Conservation (phyloP, 1,139 yeast genomes). For the Sugiyamaella xylanicola region DNA sequence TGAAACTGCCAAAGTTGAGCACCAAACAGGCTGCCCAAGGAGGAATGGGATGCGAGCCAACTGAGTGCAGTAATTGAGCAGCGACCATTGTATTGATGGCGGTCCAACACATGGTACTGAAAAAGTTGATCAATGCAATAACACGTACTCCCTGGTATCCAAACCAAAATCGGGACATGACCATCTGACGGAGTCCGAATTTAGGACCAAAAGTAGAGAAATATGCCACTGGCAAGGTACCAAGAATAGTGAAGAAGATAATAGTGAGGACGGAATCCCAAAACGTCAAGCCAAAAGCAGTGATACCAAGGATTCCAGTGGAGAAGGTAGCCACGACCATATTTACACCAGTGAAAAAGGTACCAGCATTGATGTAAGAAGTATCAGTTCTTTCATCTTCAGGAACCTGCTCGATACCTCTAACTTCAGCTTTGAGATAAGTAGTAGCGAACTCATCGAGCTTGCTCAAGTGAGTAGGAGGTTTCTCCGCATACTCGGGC, state of each 20-base stretch:
- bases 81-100: constrained; percentile 89
- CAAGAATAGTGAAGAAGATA: constrained; percentile 71
- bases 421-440: constrained; percentile 50
- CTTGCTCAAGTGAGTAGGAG: neutral
- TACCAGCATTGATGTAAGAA: constrained; percentile 68
- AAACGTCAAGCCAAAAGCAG: constrained; percentile 54
- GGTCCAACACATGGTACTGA: constrained; percentile 97
- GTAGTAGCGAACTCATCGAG: constrained; percentile 7
- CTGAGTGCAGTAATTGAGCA: constrained; percentile 78
- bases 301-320: constrained; percentile 76
- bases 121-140: constrained; percentile 72
- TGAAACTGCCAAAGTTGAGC: constrained; percentile 65
- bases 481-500: neutral
- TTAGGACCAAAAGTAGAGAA: constrained; percentile 82
- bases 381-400: constrained; percentile 66
- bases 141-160: constrained; percentile 78
- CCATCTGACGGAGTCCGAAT: constrained; percentile 86
- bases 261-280: constrained; percentile 66
- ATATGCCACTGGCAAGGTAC: constrained; percentile 77
- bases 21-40: constrained; percentile 91
- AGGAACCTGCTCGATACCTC: constrained; percentile 69
- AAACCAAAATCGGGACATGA: constrained; percentile 71
- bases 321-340: constrained; percentile 84
- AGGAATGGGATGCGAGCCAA: constrained; percentile 67
- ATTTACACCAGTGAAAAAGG: constrained; percentile 94